Conservation (phyloP, 192 early-diverging fungal genomes). For the Mortierella alpina region DNA sequence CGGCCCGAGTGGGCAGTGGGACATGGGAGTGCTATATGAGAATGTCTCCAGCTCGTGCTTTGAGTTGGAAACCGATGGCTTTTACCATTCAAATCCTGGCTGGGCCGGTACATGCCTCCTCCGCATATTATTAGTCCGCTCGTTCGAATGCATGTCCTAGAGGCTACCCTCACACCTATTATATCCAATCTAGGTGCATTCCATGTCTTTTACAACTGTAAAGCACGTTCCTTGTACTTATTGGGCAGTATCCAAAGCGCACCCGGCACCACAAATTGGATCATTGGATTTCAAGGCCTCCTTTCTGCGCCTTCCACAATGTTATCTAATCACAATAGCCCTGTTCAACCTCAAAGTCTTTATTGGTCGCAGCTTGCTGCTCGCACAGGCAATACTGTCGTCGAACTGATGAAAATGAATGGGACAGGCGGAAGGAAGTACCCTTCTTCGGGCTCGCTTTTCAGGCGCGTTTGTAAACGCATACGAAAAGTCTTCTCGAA, state of each 20-base stretch:
- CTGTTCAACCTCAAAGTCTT: slow-evolving; percentile 30
- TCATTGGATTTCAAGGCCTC: slow-evolving; percentile 26
- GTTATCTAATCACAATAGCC: neutral
- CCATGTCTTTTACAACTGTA: slow-evolving; percentile 50
- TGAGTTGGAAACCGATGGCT: slow-evolving; percentile 19
- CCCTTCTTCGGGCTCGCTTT: no score
- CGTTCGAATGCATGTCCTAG: neutral
- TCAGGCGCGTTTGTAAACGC: no score
- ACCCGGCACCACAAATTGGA: slow-evolving; percentile 35
- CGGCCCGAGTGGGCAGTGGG: slow-evolving; percentile 44
- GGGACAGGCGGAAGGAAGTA: slow-evolving; percentile 1
- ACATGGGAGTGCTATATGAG: slow-evolving; percentile 44
- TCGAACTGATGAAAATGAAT: slow-evolving; percentile 6
- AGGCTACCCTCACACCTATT: no score
- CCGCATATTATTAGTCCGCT: no score
- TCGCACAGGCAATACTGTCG: slow-evolving; percentile 8
- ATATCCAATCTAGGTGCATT: slow-evolving; percentile 20
- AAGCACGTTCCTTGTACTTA: neutral
- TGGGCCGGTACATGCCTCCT: slow-evolving; percentile 25
- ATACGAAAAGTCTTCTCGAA: no score
- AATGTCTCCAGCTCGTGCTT: slow-evolving; percentile 33
- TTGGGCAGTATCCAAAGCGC: slow-evolving; percentile 37
- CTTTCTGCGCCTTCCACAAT: neutral
- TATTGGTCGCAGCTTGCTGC: slow-evolving; percentile 44
- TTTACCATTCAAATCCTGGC: slow-evolving; percentile 46